Percentiles rank a stretch among this genome's conserved stretches.
These are phyloP conservation scores for Monilinia aucupariae DNA, from an alignment of 2,329 filamentous ascomycete species.

Conservation along the genomic window DNA sequence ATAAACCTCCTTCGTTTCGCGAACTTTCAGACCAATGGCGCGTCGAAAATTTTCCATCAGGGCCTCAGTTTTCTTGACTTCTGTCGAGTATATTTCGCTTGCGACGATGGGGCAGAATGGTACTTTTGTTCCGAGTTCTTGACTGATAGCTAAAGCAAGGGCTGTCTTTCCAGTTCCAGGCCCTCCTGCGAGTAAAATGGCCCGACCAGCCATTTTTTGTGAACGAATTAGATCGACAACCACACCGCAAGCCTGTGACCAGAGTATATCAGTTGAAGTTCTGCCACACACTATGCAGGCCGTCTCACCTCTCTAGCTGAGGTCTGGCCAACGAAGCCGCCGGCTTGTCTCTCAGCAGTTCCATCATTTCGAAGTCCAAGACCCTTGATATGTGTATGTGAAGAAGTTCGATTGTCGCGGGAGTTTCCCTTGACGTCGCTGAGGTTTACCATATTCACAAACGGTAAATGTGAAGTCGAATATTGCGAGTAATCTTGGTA, in stretches of 20 bases:
- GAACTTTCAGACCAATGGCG: conserved; percentile 92
- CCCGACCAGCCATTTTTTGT: conserved; percentile 96
- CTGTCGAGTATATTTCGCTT: conserved; percentile 94
- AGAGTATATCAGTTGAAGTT: conserved; percentile 81
- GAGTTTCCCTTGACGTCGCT: conserved; percentile 92
- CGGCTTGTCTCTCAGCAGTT: conserved; percentile 69
- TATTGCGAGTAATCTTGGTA: neutral
- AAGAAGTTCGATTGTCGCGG: conserved; percentile 92
- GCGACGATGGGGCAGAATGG: conserved; percentile 98
- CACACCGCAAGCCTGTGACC: conserved; percentile 77
- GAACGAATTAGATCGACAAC: conserved; percentile 93
- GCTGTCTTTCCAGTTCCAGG: conserved; percentile 97
- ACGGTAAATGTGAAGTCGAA: neutral
- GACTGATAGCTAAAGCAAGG: conserved; percentile 88
- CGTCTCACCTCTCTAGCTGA: conserved; percentile 74
- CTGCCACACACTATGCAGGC: conserved; percentile 42
- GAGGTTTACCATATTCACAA: conserved; percentile 68
- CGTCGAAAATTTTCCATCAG: conserved; percentile 99
- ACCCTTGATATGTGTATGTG: conserved; percentile 97
- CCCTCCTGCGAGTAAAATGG: conserved; percentile 86
- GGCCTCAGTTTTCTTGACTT: conserved; percentile 99
- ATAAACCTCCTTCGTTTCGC: conserved; percentile 98
- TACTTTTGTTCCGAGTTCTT: conserved; percentile 96
- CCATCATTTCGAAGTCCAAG: conserved; percentile 83
- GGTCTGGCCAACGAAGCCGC: conserved; percentile 85